Evolutionary conservation across 2,329 filamentous ascomycete species (phyloP).

Genomic region (Claviceps humidiphila): DNA sequence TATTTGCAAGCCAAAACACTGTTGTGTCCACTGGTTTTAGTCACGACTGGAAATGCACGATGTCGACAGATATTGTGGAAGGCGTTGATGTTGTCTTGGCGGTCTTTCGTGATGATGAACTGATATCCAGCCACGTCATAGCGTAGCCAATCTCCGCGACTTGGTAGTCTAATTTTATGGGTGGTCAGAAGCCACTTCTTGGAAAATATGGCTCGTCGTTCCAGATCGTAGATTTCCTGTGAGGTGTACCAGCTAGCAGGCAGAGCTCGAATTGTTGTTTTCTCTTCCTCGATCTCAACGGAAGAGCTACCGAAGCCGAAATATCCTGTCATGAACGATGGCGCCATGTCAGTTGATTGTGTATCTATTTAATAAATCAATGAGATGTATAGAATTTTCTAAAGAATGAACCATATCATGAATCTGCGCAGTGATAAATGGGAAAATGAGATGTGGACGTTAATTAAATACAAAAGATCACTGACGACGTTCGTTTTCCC

Average conservation of each 20-base stretch:
- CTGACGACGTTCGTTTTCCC: no score
- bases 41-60: conserved; percentile 45
- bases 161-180: conserved; percentile 34
- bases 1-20: conserved; percentile 46
- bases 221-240: conserved; percentile 41
- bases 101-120: conserved; percentile 38
- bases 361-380: background rate
- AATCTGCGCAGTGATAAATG: no score
- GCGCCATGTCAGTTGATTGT: conserved; percentile 2
- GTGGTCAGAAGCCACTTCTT: conserved; percentile 43
- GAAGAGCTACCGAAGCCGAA: conserved; percentile 21
- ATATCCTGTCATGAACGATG: conserved; percentile 22
- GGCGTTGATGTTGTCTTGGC: conserved; percentile 37
- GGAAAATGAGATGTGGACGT: no score
- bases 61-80: conserved; percentile 53
- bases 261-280: conserved; percentile 22
- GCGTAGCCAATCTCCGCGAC: conserved; percentile 42
- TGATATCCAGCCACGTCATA: conserved; percentile 42
- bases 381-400: background rate
- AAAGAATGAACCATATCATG: background rate
- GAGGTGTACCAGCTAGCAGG: conserved; percentile 39
- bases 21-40: conserved; percentile 33
- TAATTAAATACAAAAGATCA: no score
- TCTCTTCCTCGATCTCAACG: conserved; percentile 11
- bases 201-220: conserved; percentile 43